These are phyloP conservation scores for Suhomyces chickasaworum DNA, from an alignment of 1,139 yeast species.

Conservation along the genomic window DNA sequence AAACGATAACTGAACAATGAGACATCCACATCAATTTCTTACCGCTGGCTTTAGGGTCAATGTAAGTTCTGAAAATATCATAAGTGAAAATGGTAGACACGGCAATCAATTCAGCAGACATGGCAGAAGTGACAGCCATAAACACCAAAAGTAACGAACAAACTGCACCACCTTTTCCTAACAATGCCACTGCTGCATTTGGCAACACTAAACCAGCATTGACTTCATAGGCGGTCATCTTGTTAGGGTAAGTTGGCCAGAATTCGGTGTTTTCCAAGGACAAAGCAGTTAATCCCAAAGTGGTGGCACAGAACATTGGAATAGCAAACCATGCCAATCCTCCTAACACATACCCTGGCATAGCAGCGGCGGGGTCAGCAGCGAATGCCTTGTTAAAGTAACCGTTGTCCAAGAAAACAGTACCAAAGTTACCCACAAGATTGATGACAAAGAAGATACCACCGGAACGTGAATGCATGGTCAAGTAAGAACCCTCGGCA, in stretches of 20 bases:
- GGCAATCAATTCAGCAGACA: constrained; percentile 87
- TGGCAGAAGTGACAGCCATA: constrained; percentile 80
- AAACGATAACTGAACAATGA: constrained; percentile 63
- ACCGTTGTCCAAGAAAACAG: constrained; percentile 86
- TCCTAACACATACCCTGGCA: constrained; percentile 89
- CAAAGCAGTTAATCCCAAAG: constrained; percentile 80
- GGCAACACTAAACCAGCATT: constrained; percentile 83
- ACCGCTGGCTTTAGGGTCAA: constrained; percentile 77
- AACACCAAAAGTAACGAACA: constrained; percentile 75
- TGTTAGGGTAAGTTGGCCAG: constrained; percentile 78
- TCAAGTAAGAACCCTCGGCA: constrained; percentile 73
- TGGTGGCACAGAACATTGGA: constrained; percentile 79
- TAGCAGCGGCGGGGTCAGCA: constrained; percentile 77
- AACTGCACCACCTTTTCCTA: constrained; percentile 87
- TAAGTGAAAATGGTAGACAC: constrained; percentile 83
- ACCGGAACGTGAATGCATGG: constrained; percentile 75
- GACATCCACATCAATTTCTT: constrained; percentile 67
- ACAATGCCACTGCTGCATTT: constrained; percentile 78
- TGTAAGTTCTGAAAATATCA: constrained; percentile 78
- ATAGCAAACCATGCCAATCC: constrained; percentile 93
- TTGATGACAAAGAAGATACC: constrained; percentile 85
- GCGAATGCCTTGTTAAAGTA: constrained; percentile 92
- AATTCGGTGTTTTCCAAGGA: constrained; percentile 65
- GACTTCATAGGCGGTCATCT: constrained; percentile 66
- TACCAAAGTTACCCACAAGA: constrained; percentile 84